Percentiles rank a stretch among this genome's conserved stretches.
These are phyloP conservation scores for Microbotryum silenes-acaulis DNA, from an alignment of 1,284 basidiomycete species.

Conservation along the genomic window DNA sequence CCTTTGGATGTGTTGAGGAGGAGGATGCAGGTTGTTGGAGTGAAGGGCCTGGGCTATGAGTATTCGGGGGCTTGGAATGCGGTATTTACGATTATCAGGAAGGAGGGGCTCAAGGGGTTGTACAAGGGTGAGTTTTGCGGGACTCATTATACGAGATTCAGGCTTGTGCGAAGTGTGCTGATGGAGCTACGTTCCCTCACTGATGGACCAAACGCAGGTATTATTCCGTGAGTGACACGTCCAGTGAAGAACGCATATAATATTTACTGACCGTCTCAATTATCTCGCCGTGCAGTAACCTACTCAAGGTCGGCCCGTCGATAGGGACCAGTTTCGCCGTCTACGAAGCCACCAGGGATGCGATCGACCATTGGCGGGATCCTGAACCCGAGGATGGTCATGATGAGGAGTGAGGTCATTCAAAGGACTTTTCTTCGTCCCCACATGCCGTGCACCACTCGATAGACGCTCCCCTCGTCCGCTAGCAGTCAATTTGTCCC, in stretches of 20 bases:
- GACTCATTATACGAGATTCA: no score
- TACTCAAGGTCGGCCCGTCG: conserved; percentile 1
- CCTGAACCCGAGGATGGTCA: background rate
- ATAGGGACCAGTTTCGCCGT: background rate
- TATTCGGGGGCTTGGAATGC: conserved; percentile 27
- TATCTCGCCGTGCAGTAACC: background rate
- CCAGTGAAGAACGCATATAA: no score
- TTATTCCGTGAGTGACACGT: no score
- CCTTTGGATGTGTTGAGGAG: conserved; percentile 89
- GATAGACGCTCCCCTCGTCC: no score
- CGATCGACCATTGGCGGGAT: background rate
- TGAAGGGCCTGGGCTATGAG: conserved; percentile 53
- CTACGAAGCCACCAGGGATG: background rate
- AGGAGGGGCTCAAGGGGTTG: background rate
- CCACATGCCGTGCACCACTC: no score
- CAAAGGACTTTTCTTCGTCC: no score
- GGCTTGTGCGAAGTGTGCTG: no score
- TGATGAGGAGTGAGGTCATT: background rate
- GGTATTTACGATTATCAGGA: background rate
- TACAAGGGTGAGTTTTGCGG: background rate
- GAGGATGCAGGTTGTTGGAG: conserved; percentile 91
- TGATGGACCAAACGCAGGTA: no score
- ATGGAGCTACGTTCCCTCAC: no score
- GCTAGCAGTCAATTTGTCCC: no score
- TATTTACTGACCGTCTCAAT: no score